phyloP scores from a whole-genome alignment of 2,329 filamentous ascomycete genomes.

The Emergomyces orientalis region DNA sequence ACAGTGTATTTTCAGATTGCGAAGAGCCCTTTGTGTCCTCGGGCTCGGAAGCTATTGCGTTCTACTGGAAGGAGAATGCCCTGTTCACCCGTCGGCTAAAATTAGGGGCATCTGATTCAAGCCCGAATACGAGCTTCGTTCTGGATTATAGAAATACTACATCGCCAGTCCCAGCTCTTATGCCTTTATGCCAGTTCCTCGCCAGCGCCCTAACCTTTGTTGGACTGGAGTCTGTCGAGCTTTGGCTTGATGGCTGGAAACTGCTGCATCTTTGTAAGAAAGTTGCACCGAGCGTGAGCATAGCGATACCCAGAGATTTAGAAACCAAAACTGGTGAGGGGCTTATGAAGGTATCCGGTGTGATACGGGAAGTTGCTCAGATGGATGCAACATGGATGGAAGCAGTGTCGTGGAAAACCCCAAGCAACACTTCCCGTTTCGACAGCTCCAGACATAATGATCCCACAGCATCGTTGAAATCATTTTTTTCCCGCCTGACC shows the following conservation, averaged over 20 bases:
- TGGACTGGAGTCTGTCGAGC: conserved; percentile 73
- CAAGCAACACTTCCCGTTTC: conserved; percentile 33
- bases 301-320: conserved; percentile 67
- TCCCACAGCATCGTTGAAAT: conserved; percentile 55
- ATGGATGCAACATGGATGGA: conserved; percentile 88
- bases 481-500: conserved; percentile 73
- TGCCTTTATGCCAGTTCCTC: conserved; percentile 83
- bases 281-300: conserved; percentile 62
- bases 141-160: conserved; percentile 86
- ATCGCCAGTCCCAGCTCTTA: conserved; percentile 73
- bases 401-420: conserved; percentile 72
- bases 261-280: conserved; percentile 75
- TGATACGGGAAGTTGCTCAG: conserved; percentile 78
- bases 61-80: conserved; percentile 99
- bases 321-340: conserved; percentile 76
- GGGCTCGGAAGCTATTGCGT: conserved; percentile 87
- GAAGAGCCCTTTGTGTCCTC: conserved; percentile 96
- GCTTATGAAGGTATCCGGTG: conserved; percentile 73
- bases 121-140: conserved; percentile 76
- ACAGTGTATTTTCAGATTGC: conserved; percentile 96
- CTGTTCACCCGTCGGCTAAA: conserved; percentile 83
- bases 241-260: conserved; percentile 82
- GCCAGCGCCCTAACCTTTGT: conserved; percentile 95
- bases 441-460: conserved; percentile 29
- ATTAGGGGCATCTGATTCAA: conserved; percentile 57